These are phyloP conservation scores for Urochloa ruziziensis DNA, from an alignment of 176 grass and related monocot species.

Conservation along the genomic window DNA sequence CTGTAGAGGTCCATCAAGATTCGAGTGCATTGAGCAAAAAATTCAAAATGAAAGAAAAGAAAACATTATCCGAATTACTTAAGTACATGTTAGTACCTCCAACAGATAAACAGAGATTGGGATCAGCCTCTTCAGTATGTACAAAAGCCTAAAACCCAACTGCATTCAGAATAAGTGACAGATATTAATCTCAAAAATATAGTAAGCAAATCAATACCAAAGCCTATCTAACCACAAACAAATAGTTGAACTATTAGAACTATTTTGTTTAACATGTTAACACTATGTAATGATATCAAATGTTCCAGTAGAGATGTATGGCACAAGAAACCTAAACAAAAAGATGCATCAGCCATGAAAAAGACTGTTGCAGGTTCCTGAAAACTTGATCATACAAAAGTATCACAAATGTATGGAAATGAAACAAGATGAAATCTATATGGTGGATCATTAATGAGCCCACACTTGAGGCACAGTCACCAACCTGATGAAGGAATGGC, in stretches of 20 bases:
- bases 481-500: slow-evolving; percentile 93
- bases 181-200: slow-evolving; percentile 11
- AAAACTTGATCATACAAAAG: slow-evolving; percentile 31
- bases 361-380: background rate
- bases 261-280: background rate
- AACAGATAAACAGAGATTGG: slow-evolving; percentile 75
- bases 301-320: background rate
- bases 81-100: slow-evolving; percentile 58
- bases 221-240: background rate
- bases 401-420: slow-evolving; percentile 1
- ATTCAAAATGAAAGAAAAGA: slow-evolving; percentile 10
- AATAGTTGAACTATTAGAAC: slow-evolving; percentile 16
- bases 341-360: background rate
- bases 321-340: slow-evolving; percentile 5
- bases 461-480: slow-evolving; percentile 22
- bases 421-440: slow-evolving; percentile 6
- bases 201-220: slow-evolving; percentile 5
- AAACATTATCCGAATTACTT: slow-evolving; percentile 9
- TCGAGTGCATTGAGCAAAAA: background rate
- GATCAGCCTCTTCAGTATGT: slow-evolving; percentile 79
- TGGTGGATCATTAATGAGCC: background rate
- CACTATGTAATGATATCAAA: background rate
- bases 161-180: slow-evolving; percentile 31
- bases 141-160: slow-evolving; percentile 90
- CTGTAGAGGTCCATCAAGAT: slow-evolving; percentile 51